Evolutionary conservation across 176 grass and related monocot genomes (phyloP).

Genomic region (Poa pratensis): DNA sequence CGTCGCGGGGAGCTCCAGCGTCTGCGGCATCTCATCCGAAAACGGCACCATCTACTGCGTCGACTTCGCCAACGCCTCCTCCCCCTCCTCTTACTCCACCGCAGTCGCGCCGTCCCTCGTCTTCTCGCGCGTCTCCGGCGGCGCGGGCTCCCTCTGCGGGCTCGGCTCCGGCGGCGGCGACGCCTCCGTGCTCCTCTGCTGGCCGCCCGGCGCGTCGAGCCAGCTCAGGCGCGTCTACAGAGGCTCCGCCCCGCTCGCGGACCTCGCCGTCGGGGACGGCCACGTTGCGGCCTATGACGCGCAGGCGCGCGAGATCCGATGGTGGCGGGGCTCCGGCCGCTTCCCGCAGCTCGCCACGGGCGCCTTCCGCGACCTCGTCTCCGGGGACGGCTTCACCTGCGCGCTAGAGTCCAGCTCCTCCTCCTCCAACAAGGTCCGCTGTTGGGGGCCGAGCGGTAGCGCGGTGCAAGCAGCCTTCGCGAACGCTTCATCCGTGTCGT

Average conservation of each 20-base stretch:
- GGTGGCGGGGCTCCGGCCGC: constrained; percentile 49
- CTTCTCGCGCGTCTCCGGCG: constrained; percentile 68
- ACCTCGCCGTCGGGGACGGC: constrained; percentile 60
- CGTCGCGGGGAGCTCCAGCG: constrained; percentile 46
- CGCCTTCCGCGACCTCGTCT: constrained; percentile 58
- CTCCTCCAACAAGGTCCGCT: constrained; percentile 39
- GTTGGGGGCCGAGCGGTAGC: constrained; percentile 58
- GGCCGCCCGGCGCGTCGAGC: constrained; percentile 32
- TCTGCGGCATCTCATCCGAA: constrained; percentile 52
- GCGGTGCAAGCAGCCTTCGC: constrained; percentile 45
- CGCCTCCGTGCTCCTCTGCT: constrained; percentile 69
- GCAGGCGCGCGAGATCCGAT: constrained; percentile 28
- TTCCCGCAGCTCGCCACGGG: background rate
- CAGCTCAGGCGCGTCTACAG: constrained; percentile 59
- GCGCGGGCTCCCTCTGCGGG: constrained; percentile 54
- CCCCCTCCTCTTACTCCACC: too few species aligned
- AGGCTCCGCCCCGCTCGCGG: background rate
- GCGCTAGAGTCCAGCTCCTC: constrained; percentile 20
- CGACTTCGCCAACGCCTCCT: background rate
- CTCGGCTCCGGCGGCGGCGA: constrained; percentile 36
- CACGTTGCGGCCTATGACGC: constrained; percentile 65
- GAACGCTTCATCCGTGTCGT: constrained; percentile 27
- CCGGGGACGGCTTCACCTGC: constrained; percentile 76
- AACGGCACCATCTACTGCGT: constrained; percentile 43
- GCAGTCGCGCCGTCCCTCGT: constrained; percentile 27